A percentile compares a stretch with the other conserved stretches of the same genome.
Evolutionary conservation across 768 basidiomycete species (phyloP).

Genomic region (Guyanaporus albipodus): DNA sequence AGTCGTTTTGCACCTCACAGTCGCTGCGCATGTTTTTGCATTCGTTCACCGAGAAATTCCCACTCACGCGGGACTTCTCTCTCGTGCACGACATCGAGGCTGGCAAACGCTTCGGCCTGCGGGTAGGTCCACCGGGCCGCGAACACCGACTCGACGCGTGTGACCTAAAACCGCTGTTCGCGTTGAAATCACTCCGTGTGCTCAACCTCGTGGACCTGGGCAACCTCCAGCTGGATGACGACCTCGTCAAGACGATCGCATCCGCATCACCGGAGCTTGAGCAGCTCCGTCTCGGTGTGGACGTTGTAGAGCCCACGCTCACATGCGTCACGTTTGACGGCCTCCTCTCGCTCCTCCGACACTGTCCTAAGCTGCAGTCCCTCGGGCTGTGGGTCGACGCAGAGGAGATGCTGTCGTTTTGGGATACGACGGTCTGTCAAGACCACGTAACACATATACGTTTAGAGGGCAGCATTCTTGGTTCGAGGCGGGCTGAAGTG

Average conservation of each 20-base stretch:
- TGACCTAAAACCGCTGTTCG: conserved; percentile 15
- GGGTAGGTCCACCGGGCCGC: conserved; percentile 12
- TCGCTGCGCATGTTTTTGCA: conserved; percentile 13
- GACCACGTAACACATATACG: conserved; percentile 10
- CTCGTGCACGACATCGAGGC: conserved; percentile 21
- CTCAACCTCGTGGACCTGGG: conserved; percentile 18
- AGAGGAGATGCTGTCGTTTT: conserved; percentile 9
- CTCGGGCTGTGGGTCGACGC: conserved; percentile 13
- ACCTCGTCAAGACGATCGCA: conserved; percentile 16
- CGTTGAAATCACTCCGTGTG: conserved; percentile 10
- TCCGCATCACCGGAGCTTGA: conserved; percentile 17
- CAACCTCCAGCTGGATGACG: conserved; percentile 11
- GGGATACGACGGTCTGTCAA: conserved; percentile 14
- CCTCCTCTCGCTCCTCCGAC: conserved; percentile 17
- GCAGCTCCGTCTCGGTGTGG: conserved; percentile 8
- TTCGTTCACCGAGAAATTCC: conserved; percentile 10
- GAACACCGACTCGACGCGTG: conserved; percentile 8
- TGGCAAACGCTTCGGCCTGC: conserved; percentile 20
- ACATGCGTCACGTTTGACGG: conserved; percentile 17
- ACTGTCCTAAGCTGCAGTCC: conserved; percentile 15
- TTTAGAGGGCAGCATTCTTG: conserved; percentile 15
- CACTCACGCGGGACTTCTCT: conserved; percentile 13
- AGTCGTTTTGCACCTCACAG: conserved; percentile 19
- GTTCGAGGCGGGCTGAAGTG: conserved; percentile 13
- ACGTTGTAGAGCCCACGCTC: neutral